phyloP scores from a whole-genome alignment of 805 yeast species.

The Nakazawaea anatomiae region DNA sequence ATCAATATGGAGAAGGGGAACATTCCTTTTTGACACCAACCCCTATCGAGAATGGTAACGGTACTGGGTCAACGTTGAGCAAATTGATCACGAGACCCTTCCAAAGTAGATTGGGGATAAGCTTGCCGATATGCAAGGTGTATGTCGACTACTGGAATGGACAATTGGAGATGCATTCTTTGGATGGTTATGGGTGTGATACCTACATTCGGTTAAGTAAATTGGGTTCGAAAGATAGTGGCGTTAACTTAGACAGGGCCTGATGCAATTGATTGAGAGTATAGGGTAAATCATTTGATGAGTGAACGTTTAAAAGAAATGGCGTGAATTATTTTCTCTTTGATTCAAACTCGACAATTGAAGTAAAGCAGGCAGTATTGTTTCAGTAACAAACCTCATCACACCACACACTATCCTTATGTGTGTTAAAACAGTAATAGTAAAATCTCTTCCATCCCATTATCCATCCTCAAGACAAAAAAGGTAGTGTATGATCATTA shows the following conservation, averaged over 20 bases:
- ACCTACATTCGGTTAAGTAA: slow-evolving; percentile 75
- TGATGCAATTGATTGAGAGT: slow-evolving; percentile 4
- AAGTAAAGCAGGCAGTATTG: too few species aligned
- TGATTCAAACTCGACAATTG: too few species aligned
- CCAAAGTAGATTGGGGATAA: slow-evolving; percentile 73
- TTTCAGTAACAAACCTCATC: too few species aligned
- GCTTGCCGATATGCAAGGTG: slow-evolving; percentile 87
- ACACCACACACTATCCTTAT: too few species aligned
- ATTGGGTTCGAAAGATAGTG: slow-evolving; percentile 62
- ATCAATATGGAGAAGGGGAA: slow-evolving; percentile 5
- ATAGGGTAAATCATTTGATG: too few species aligned
- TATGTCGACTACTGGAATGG: slow-evolving; percentile 98
- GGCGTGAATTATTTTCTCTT: too few species aligned
- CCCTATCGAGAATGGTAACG: slow-evolving; percentile 13
- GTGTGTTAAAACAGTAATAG: too few species aligned
- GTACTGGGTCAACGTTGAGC: slow-evolving; percentile 48
- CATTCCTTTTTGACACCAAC: slow-evolving; percentile 11
- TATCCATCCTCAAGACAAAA: too few species aligned
- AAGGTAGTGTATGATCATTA: too few species aligned
- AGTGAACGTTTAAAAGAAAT: too few species aligned
- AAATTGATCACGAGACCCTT: slow-evolving; percentile 69
- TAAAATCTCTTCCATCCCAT: too few species aligned
- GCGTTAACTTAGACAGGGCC: slow-evolving; percentile 68
- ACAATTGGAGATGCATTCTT: slow-evolving; percentile 68
- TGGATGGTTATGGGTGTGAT: slow-evolving; percentile 92